These are phyloP conservation scores for Phytophthora boehmeriae DNA, from an alignment of 352 stramenopile species.

Conservation along the genomic window DNA sequence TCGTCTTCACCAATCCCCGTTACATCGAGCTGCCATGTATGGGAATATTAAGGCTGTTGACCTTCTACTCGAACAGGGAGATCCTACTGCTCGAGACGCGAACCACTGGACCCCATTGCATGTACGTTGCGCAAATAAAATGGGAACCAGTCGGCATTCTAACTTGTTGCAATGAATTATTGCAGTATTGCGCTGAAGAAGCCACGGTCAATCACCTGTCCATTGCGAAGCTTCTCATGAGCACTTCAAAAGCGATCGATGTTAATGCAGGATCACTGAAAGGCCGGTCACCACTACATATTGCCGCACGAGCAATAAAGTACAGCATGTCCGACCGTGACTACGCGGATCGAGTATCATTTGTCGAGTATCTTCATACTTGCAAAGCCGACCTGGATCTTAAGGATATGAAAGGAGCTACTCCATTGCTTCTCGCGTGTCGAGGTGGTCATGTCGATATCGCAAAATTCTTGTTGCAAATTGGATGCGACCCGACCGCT, in stretches of 20 bases:
- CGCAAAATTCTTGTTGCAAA: slow-evolving; percentile 32
- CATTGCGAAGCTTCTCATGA: slow-evolving; percentile 46
- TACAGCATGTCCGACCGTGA: not conserved
- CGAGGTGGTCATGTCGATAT: slow-evolving; percentile 30
- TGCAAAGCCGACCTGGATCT: slow-evolving; percentile 43
- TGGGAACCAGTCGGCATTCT: not conserved
- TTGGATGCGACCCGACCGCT: slow-evolving; percentile 34
- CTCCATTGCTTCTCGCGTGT: slow-evolving; percentile 51
- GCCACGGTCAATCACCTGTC: slow-evolving; percentile 33
- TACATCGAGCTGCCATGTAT: slow-evolving; percentile 60
- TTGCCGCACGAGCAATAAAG: slow-evolving; percentile 30
- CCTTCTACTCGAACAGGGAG: slow-evolving; percentile 47
- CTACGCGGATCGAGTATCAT: slow-evolving; percentile 14
- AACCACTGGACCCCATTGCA: slow-evolving; percentile 72
- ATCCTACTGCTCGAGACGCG: slow-evolving; percentile 45
- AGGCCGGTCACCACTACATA: slow-evolving; percentile 59
- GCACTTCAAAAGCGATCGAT: slow-evolving; percentile 15
- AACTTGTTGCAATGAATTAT: not conserved
- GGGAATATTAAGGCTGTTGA: slow-evolving; percentile 44
- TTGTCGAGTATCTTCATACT: slow-evolving; percentile 35
- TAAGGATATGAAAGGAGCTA: slow-evolving; percentile 39
- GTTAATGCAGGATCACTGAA: slow-evolving; percentile 54
- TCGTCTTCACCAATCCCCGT: slow-evolving; percentile 36
- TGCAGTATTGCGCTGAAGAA: slow-evolving; percentile 56
- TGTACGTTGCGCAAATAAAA: slow-evolving; percentile 29